phyloP scores from a whole-genome alignment of 1,284 basidiomycete species.

The Cutaneotrichosporon curvatum region DNA sequence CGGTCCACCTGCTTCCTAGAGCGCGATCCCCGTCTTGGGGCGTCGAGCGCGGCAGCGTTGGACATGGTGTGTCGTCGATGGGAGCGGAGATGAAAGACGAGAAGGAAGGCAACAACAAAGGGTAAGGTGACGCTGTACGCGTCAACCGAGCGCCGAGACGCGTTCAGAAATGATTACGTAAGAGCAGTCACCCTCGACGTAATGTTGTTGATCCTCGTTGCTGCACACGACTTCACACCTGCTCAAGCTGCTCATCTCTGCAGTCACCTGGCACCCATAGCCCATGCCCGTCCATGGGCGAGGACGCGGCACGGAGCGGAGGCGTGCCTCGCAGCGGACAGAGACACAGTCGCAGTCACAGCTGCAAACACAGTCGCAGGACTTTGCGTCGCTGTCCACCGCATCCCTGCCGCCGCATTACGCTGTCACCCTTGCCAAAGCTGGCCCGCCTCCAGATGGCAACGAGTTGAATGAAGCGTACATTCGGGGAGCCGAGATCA shows the following conservation, averaged over 20 bases:
- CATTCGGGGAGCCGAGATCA: slow-evolving; percentile 17
- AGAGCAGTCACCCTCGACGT: not conserved
- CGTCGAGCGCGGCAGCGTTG: slow-evolving; percentile 10
- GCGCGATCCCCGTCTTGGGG: slow-evolving; percentile 35
- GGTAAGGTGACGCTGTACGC: not conserved
- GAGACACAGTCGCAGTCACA: slow-evolving; percentile 3
- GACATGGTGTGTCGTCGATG: slow-evolving; percentile 3
- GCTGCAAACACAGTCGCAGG: not conserved
- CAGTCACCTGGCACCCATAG: not conserved
- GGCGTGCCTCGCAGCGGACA: no score
- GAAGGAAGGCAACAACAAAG: not conserved
- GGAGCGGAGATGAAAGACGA: slow-evolving; percentile 9
- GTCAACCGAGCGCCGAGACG: not conserved
- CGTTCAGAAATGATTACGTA: slow-evolving; percentile 6
- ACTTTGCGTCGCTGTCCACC: slow-evolving; percentile 9
- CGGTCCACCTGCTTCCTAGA: slow-evolving; percentile 32
- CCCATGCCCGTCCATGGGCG: slow-evolving; percentile 6
- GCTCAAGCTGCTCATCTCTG: no score
- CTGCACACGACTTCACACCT: no score
- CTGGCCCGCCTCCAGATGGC: not conserved
- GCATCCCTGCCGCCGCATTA: slow-evolving; percentile 20
- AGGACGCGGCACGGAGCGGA: not conserved
- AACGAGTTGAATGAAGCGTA: slow-evolving; percentile 2
- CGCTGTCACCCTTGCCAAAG: slow-evolving; percentile 16
- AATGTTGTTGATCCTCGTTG: no score